Evolutionary conservation across 305 asterid species (phyloP).

Genomic region (Solanum hybrid): DNA sequence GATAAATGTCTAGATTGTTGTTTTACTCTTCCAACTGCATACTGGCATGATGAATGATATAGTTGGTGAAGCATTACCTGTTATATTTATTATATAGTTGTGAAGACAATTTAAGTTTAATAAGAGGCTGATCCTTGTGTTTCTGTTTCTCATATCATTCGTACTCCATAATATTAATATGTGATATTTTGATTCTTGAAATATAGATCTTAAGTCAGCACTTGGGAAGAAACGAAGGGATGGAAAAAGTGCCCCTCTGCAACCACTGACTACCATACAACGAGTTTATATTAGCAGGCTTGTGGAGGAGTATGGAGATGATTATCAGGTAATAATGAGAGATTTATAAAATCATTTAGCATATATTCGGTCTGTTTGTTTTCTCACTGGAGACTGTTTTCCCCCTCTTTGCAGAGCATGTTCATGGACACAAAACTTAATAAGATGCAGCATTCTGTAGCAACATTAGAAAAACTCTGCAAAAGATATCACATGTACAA

Average conservation of each 20-base stretch:
- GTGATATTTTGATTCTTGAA: neutral
- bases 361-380: neutral
- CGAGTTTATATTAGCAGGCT: conserved; percentile 51
- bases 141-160: neutral
- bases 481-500: conserved; percentile 53
- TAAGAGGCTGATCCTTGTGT: neutral
- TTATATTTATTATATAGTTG: neutral
- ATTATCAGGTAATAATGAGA: conserved; percentile 46
- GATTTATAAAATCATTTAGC: neutral
- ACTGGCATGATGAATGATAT: neutral
- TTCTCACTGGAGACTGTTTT: neutral
- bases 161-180: neutral
- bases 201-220: conserved; percentile 70
- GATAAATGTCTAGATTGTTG: neutral
- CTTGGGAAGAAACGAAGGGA: conserved; percentile 80
- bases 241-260: conserved; percentile 50
- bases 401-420: conserved; percentile 57
- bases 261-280: conserved; percentile 75
- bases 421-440: conserved; percentile 86
- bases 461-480: conserved; percentile 75
- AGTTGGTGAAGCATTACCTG: neutral
- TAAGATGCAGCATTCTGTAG: conserved; percentile 85
- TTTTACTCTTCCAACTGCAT: neutral
- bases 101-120: neutral
- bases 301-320: conserved; percentile 70